A percentile compares a stretch with the other conserved stretches of the same genome.
Evolutionary conservation across 495 filamentous ascomycete species (phyloP).

Genomic region (Melanomma pulvis-pyrius): DNA sequence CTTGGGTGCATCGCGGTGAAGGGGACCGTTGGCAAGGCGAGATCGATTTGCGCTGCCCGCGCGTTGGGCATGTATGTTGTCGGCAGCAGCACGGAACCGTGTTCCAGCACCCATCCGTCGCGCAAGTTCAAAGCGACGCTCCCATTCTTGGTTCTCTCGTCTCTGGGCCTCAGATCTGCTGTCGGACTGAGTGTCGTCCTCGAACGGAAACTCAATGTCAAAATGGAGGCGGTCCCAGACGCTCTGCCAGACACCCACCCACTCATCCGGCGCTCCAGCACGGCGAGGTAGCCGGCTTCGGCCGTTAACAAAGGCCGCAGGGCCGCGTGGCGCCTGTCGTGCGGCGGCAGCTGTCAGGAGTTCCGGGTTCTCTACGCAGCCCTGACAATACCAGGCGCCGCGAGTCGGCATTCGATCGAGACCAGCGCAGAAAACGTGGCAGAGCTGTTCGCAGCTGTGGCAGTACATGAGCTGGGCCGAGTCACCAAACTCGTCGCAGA

Average conservation of each 20-base stretch:
- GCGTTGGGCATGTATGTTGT: slow-evolving; percentile 15
- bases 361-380: slow-evolving; percentile 62
- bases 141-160: slow-evolving; percentile 72
- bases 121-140: slow-evolving; percentile 78
- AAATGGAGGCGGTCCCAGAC: slow-evolving; percentile 69
- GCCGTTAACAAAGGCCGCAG: slow-evolving; percentile 43
- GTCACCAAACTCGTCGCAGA: slow-evolving; percentile 74
- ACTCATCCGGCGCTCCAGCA: slow-evolving; percentile 48
- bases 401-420: slow-evolving; percentile 66
- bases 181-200: slow-evolving; percentile 68
- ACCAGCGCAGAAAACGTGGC: slow-evolving; percentile 86
- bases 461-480: slow-evolving; percentile 83
- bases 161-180: slow-evolving; percentile 59
- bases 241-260: slow-evolving; percentile 71
- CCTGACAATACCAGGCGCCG: slow-evolving; percentile 82
- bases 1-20: slow-evolving; percentile 38
- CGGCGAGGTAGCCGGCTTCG: slow-evolving; percentile 48
- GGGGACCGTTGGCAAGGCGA: slow-evolving; percentile 8
- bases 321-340: slow-evolving; percentile 41
- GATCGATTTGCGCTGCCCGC: neutral
- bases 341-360: slow-evolving; percentile 26
- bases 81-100: slow-evolving; percentile 64
- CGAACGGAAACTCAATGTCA: slow-evolving; percentile 88
- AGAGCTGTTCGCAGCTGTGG: slow-evolving; percentile 80
- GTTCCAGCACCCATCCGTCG: slow-evolving; percentile 66